These are phyloP conservation scores for Cymbopogon flexuosus DNA, from an alignment of 202 grass and related monocot genomes.

Conservation along the genomic window DNA sequence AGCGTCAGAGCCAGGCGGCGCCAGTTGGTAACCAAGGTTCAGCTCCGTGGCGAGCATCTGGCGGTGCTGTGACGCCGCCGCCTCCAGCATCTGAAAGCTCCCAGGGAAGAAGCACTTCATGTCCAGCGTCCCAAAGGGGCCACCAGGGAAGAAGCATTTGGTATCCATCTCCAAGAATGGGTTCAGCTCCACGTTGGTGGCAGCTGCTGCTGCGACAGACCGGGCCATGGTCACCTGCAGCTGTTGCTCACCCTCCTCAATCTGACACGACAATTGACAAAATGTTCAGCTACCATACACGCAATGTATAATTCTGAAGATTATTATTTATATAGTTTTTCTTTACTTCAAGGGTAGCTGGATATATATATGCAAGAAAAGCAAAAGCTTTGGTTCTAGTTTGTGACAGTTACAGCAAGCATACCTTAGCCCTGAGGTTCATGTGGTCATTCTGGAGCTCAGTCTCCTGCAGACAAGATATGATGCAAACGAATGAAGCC, in stretches of 20 bases:
- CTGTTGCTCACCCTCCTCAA: constrained; percentile 36
- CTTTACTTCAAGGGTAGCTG: not conserved
- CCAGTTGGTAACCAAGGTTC: constrained; percentile 43
- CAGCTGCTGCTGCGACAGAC: not conserved
- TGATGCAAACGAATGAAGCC: not conserved
- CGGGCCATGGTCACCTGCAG: constrained; percentile 38
- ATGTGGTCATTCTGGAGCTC: constrained; percentile 75
- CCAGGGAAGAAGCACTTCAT: constrained; percentile 51
- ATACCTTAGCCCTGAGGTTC: constrained; percentile 69
- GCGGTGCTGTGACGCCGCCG: not conserved
- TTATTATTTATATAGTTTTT: not conserved
- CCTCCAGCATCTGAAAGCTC: constrained; percentile 28
- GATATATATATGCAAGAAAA: not conserved
- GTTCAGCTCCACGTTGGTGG: constrained; percentile 26
- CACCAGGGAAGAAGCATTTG: constrained; percentile 24
- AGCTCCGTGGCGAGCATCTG: constrained; percentile 39
- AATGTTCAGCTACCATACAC: not conserved
- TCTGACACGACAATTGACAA: constrained; percentile 15
- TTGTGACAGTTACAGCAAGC: not conserved
- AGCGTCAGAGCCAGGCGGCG: not conserved
- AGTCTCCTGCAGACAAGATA: constrained; percentile 45
- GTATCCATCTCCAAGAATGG: constrained; percentile 24
- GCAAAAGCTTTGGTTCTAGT: not conserved
- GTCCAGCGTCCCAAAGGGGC: constrained; percentile 33
- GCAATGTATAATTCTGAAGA: not conserved